phyloP scores from a whole-genome alignment of 208 protist species.

The Trypanosoma rangeli region DNA sequence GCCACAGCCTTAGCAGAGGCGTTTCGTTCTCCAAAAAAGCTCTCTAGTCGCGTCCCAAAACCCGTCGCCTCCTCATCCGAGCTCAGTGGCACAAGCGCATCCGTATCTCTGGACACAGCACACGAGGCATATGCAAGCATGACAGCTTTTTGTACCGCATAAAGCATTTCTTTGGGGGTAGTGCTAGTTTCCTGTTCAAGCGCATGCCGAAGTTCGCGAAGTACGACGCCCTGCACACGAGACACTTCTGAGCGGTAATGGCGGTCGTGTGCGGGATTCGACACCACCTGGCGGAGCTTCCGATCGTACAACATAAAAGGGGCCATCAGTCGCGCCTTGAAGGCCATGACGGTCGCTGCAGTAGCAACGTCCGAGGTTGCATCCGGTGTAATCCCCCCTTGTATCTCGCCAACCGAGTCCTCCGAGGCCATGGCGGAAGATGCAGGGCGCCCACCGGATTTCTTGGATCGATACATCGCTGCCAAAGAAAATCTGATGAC shows the following conservation, averaged over 20 bases:
- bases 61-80: slow-evolving; percentile 36
- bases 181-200: slow-evolving; percentile 21
- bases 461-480: slow-evolving; percentile 17
- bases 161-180: slow-evolving; percentile 62
- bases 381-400: background rate
- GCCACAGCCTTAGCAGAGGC: slow-evolving; percentile 43
- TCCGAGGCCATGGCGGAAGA: background rate
- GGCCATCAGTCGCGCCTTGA: slow-evolving; percentile 45
- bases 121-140: slow-evolving; percentile 45
- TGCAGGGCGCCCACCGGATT: background rate
- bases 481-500: background rate
- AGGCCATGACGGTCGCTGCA: slow-evolving; percentile 21
- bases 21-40: slow-evolving; percentile 38
- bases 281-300: slow-evolving; percentile 35
- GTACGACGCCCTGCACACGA: slow-evolving; percentile 41
- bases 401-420: background rate
- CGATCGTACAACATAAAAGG: slow-evolving; percentile 66
- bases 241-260: slow-evolving; percentile 35
- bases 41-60: slow-evolving; percentile 43
- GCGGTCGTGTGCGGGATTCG: slow-evolving; percentile 49
- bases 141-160: slow-evolving; percentile 41
- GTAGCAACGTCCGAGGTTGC: background rate
- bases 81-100: slow-evolving; percentile 21
- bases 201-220: slow-evolving; percentile 39
- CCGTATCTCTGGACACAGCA: slow-evolving; percentile 29